These are phyloP conservation scores for Phytophthora multivora DNA, from an alignment of 352 stramenopile species.

Conservation along the genomic window DNA sequence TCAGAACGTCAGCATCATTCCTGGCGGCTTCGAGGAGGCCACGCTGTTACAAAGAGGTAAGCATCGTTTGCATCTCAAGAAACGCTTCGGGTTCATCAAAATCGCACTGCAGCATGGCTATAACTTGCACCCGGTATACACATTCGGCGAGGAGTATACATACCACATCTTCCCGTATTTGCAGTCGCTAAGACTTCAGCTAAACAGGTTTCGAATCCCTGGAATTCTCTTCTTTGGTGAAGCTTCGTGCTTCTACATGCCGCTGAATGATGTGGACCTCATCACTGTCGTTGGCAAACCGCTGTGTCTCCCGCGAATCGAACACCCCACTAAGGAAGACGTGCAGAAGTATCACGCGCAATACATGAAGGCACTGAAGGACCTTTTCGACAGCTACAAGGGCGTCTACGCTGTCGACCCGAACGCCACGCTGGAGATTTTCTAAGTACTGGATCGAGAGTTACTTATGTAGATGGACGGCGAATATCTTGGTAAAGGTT, in stretches of 20 bases:
- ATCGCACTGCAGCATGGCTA: slow-evolving; percentile 91
- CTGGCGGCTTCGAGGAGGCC: slow-evolving; percentile 94
- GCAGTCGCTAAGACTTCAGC: slow-evolving; percentile 66
- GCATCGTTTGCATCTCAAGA: slow-evolving; percentile 91
- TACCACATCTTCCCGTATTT: slow-evolving; percentile 87
- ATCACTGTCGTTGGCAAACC: slow-evolving; percentile 90
- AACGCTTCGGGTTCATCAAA: slow-evolving; percentile 93
- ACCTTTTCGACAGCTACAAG: slow-evolving; percentile 90
- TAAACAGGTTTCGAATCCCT: slow-evolving; percentile 87
- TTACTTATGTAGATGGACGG: not conserved
- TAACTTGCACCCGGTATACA: slow-evolving; percentile 89
- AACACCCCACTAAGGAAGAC: slow-evolving; percentile 86
- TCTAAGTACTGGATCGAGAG: slow-evolving; percentile 23
- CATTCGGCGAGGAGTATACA: slow-evolving; percentile 89
- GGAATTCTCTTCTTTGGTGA: slow-evolving; percentile 76
- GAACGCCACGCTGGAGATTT: slow-evolving; percentile 55
- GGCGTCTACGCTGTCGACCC: slow-evolving; percentile 74
- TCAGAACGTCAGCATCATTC: slow-evolving; percentile 82
- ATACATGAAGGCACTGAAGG: slow-evolving; percentile 84
- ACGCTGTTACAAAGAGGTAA: slow-evolving; percentile 78
- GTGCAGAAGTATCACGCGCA: slow-evolving; percentile 87
- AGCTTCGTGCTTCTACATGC: slow-evolving; percentile 84
- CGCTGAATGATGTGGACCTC: slow-evolving; percentile 68
- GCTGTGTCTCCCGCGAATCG: slow-evolving; percentile 85
- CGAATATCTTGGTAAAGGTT: too few relatives aligned